Evolutionary conservation across 78 protist species (phyloP).

Genomic region (Trichosphaerium sp.): DNA sequence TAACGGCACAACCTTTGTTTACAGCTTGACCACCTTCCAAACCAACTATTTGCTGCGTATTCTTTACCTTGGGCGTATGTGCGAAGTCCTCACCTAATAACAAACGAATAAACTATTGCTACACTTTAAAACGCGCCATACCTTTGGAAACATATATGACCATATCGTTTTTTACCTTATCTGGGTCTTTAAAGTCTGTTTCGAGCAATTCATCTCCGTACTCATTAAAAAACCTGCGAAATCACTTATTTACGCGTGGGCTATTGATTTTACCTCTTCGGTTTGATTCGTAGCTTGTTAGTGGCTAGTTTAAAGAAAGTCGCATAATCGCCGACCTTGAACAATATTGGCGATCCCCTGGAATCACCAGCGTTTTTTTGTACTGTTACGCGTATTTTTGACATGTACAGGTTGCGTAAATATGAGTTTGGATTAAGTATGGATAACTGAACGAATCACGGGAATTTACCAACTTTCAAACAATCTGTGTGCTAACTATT

Average conservation of each 20-base stretch:
- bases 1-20: background rate
- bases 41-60: background rate
- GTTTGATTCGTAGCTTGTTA: background rate
- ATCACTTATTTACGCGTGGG: background rate
- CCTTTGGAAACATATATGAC: background rate
- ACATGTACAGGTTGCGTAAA: too few relatives aligned
- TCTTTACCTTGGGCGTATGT: background rate
- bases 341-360: too few relatives aligned
- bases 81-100: background rate
- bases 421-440: too few relatives aligned
- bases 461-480: too few relatives aligned
- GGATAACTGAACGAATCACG: too few relatives aligned
- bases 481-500: too few relatives aligned
- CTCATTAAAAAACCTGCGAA: background rate
- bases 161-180: background rate
- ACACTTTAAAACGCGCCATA: too few relatives aligned
- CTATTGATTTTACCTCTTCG: background rate
- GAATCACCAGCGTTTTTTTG: too few relatives aligned
- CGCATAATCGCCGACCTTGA: background rate
- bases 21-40: background rate
- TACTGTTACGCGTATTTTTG: too few relatives aligned
- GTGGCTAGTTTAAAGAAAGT: background rate
- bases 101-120: background rate
- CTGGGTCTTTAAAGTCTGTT: background rate
- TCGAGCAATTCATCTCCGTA: background rate